Base-by-base conservation (phyloP, 2,329 filamentous ascomycete species). In the Annulohypoxylon truncatum region DNA sequence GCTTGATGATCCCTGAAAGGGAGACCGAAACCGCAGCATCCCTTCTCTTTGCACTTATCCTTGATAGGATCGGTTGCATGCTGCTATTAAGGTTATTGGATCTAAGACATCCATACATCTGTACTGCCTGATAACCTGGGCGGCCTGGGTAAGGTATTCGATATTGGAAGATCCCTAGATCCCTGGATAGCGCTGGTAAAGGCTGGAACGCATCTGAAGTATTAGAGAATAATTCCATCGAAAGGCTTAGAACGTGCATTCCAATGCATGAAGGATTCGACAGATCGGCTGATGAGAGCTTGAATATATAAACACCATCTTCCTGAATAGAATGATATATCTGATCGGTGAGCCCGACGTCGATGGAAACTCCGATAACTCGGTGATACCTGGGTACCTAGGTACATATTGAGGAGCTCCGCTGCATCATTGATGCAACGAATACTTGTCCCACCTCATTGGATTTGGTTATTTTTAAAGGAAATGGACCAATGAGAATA, bases 401-500 rank as follows among this genome's bases (percentile, higher is more conserved):
- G n/a, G 9, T 38, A 13, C 20, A 33, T 46, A 8, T 13, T 29
- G 13, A 48, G 12, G 24, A 48, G 15, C 46, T 50, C 4, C 26
- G 20, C n/a, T 29, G n/a, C 7, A 46, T 15, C 22, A 35, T n/a
- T n/a, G 15, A 54, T 33, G 12, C 20, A 44, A 9, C 8, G 44
- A 42, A 56, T 31, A 47, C 46, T 51, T 38, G 18, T 55, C 46
- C 53, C 40, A 12, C 40, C 20, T 38, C 44, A 40, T 50, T 50
- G 53, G 53, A 28, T 56, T 47, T 31, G 12, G 8, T 0, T 31
- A 33, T 18, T 28, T 56, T 47, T 13, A 42, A 52, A 12, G 24
- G 42, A 63, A 56, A 29, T 31, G 28, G 35, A 8, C 64, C 64
- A 67, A 67, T 67, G n/a, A 65, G 46, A 60, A 48, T 10, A 3